Base-by-base conservation (phyloP, 192 early-diverging fungal genomes). In the Podila epigama region DNA sequence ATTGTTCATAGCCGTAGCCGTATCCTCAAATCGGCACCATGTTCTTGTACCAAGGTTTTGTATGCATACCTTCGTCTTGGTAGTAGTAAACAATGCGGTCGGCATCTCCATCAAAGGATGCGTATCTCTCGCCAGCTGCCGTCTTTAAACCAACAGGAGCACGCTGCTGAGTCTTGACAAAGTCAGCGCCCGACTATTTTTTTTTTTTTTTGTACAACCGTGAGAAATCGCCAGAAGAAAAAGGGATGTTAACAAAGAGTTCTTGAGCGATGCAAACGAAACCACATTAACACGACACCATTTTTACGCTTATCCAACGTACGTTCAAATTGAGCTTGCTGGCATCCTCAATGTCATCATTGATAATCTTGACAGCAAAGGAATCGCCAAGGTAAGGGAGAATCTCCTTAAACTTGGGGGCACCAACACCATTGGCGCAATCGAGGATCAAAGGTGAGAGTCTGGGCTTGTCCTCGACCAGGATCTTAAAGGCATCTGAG, bases 21-120 rank as follows among this genome's bases (percentile, higher is more conserved):
- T n/a, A n/a, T n/a, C n/a, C n/a, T n/a, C n/a, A n/a, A n/a, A n/a
- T n/a, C n/a, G n/a, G n/a, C n/a, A n/a, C n/a, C n/a, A n/a, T n/a
- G n/a, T n/a, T n/a, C n/a, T n/a, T n/a, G n/a, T n/a, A n/a, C n/a
- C n/a, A n/a, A n/a, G n/a, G n/a, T n/a, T n/a, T n/a, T n/a, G n/a
- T n/a, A 44, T 20, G 39, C 72, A 31, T 81, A 91, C 91, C 86
- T 42, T 90, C 85, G 62, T 95, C 92, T 28, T 81, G 77, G 63
- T 94, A 99, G 85, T 96, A 99, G 86, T 91, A 99, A 31, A 99
- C 94, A 41, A 99, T 89, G 61, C 98, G 93, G 79, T 99, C 98
- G 51, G 98, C 98, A 79, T 99, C 98, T 69, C 98, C 98, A 79
- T 99, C 98, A 60, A 96, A 89, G 28, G 97, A 97, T 68, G 89